phyloP scores from a whole-genome alignment of 192 early-diverging fungal genomes.

The Backusella sp. region DNA sequence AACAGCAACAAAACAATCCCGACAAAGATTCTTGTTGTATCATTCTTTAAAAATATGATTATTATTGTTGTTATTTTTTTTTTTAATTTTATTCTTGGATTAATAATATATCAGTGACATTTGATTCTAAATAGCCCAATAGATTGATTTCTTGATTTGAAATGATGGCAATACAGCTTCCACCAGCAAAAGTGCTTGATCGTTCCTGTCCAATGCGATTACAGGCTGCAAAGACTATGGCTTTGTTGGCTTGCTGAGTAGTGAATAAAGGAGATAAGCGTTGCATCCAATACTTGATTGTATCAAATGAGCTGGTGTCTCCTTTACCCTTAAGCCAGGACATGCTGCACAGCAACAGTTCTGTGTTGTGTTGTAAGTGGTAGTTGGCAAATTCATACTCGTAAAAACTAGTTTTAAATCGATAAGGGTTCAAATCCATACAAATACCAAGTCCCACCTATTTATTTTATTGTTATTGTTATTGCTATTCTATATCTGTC shows the following conservation, averaged over 20 bases:
- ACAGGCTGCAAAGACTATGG: constrained; percentile 21
- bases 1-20: constrained; percentile 6
- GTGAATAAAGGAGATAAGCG: constrained; percentile 25
- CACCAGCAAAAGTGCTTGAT: constrained; percentile 30
- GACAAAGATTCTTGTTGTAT: constrained; percentile 24
- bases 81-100: background rate
- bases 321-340: constrained; percentile 57
- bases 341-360: constrained; percentile 63
- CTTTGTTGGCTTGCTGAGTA: background rate
- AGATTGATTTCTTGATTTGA: background rate
- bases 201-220: constrained; percentile 34
- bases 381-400: constrained; percentile 71
- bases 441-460: constrained; percentile 80
- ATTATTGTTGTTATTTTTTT: background rate
- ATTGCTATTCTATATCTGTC: background rate
- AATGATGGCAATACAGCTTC: constrained; percentile 26
- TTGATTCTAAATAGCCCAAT: background rate
- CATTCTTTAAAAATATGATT: constrained; percentile 14
- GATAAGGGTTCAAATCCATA: constrained; percentile 83
- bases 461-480: background rate
- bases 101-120: constrained; percentile 17
- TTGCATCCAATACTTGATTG: constrained; percentile 30
- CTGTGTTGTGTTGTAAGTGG: constrained; percentile 46
- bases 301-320: background rate
- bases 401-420: constrained; percentile 61